phyloP scores from a whole-genome alignment of 495 filamentous ascomycete species.

The Lichenothelia convexa region DNA sequence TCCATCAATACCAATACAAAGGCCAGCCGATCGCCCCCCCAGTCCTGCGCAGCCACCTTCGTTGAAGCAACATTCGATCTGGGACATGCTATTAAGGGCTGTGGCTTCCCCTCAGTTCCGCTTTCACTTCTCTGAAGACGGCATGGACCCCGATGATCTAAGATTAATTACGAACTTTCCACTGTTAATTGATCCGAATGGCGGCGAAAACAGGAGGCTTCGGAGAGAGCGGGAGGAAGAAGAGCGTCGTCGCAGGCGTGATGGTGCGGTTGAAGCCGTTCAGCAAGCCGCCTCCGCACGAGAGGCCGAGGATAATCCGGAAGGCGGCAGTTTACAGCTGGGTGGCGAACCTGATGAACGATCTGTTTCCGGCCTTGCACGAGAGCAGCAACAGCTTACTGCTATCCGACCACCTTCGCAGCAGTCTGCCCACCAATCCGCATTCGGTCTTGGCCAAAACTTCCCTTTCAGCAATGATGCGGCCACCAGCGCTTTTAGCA shows the following conservation, averaged over 20 bases:
- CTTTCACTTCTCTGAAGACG: constrained; percentile 37
- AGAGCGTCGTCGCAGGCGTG: constrained; percentile 39
- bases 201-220: constrained; percentile 55
- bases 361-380: constrained; percentile 28
- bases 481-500: constrained; percentile 35
- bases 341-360: constrained; percentile 77
- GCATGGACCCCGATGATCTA: constrained; percentile 34
- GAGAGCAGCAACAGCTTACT: constrained; percentile 31
- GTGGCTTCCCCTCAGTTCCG: constrained; percentile 38
- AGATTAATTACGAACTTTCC: constrained; percentile 44
- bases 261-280: constrained; percentile 37
- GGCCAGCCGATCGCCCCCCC: not conserved
- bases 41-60: constrained; percentile 2
- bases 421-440: constrained; percentile 47
- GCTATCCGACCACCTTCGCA: constrained; percentile 61
- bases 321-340: constrained; percentile 64
- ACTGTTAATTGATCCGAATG: constrained; percentile 61
- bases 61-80: too few relatives aligned
- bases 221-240: constrained; percentile 45
- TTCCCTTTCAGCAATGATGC: constrained; percentile 33
- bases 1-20: not conserved
- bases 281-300: constrained; percentile 20
- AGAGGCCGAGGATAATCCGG: constrained; percentile 32
- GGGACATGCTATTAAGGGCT: constrained; percentile 29
- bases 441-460: constrained; percentile 30